These are phyloP conservation scores for Debaryomyces hansenii DNA, from an alignment of 805 yeast species.

Conservation along the genomic window DNA sequence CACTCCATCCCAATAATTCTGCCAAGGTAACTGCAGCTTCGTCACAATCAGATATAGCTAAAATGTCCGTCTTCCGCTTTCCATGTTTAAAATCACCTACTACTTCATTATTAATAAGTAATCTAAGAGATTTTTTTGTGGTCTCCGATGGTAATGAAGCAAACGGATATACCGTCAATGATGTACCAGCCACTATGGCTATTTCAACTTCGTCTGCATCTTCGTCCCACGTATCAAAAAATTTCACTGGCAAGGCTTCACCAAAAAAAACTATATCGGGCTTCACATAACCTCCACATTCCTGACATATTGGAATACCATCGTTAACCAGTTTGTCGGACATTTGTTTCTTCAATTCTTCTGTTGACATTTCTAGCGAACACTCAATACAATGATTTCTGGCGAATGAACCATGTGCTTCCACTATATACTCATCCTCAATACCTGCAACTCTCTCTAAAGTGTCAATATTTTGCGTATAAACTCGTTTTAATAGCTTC, in stretches of 20 bases:
- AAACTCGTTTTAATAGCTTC: slow-evolving; percentile 62
- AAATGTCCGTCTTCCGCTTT: slow-evolving; percentile 56
- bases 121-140: slow-evolving; percentile 45
- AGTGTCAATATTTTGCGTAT: slow-evolving; percentile 93
- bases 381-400: slow-evolving; percentile 82
- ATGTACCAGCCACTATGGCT: slow-evolving; percentile 90
- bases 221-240: slow-evolving; percentile 69
- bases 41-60: slow-evolving; percentile 67
- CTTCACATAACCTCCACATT: slow-evolving; percentile 77
- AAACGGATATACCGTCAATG: slow-evolving; percentile 87
- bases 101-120: slow-evolving; percentile 68
- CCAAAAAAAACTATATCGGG: slow-evolving; percentile 97
- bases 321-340: slow-evolving; percentile 23
- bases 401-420: slow-evolving; percentile 96
- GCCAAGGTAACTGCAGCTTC: slow-evolving; percentile 56
- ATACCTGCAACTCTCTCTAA: slow-evolving; percentile 86
- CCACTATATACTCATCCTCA: slow-evolving; percentile 61
- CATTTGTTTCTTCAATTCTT: slow-evolving; percentile 43
- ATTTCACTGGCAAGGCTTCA: slow-evolving; percentile 71
- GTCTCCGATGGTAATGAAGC: slow-evolving; percentile 78
- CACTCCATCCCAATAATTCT: slow-evolving; percentile 61
- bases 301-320: slow-evolving; percentile 55
- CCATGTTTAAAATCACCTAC: slow-evolving; percentile 70
- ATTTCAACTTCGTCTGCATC: slow-evolving; percentile 56
- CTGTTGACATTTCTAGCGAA: slow-evolving; percentile 48